Conservation (phyloP, 441 rosid genomes). For the Capsella rubella region DNA sequence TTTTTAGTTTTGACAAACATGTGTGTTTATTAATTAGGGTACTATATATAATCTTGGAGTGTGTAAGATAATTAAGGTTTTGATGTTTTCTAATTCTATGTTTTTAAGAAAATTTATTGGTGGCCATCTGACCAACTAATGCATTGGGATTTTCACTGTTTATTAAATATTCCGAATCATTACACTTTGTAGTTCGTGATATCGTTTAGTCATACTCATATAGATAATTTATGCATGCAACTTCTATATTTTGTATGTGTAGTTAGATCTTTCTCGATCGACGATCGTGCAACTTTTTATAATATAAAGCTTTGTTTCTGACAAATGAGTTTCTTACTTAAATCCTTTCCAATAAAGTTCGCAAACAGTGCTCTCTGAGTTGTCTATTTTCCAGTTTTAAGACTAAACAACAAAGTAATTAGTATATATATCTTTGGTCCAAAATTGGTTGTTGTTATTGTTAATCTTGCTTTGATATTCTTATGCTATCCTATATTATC, state of each 20-base stretch:
- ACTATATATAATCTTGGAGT: neutral
- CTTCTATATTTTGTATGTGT: neutral
- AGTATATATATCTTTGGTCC: neutral
- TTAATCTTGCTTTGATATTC: neutral
- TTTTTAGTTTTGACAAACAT: constrained; percentile 7
- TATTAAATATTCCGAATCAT: constrained; percentile 7
- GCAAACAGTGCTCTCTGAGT: neutral
- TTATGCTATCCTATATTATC: neutral
- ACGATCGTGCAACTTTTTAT: neutral
- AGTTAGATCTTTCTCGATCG: neutral
- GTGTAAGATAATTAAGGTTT: constrained; percentile 5
- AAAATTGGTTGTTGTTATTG: neutral
- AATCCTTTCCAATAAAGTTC: neutral
- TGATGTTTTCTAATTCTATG: neutral
- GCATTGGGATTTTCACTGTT: constrained; percentile 28
- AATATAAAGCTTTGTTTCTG: neutral
- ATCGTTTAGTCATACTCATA: constrained; percentile 4
- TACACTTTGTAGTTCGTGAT: constrained; percentile 4
- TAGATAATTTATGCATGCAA: neutral
- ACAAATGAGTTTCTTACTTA: neutral
- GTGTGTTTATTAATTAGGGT: constrained; percentile 11
- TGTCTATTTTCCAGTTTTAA: neutral
- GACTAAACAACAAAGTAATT: neutral
- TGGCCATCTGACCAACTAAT: neutral
- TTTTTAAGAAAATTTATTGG: neutral